These are phyloP conservation scores for Lagerstroemia speciosa DNA, from an alignment of 345 rosid species.

Conservation along the genomic window DNA sequence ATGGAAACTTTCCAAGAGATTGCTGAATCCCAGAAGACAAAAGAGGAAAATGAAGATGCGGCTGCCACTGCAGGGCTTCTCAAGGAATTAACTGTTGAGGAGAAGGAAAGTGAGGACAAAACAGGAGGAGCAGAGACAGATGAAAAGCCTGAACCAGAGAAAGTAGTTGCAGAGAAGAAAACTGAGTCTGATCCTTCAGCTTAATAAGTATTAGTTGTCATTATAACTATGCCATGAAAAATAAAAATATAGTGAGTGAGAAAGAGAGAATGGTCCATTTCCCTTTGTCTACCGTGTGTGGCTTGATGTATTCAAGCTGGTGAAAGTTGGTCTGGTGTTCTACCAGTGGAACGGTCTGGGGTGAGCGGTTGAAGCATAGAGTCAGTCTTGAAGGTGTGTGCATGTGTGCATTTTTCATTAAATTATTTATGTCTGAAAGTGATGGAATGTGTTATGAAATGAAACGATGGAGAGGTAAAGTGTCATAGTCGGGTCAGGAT, in stretches of 20 bases:
- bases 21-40: slow-evolving; percentile 47
- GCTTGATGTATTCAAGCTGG: not conserved
- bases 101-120: slow-evolving; percentile 39
- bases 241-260: slow-evolving; percentile 8
- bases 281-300: not conserved
- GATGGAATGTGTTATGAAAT: too few relatives aligned
- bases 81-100: slow-evolving; percentile 64
- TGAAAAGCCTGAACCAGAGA: not conserved
- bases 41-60: slow-evolving; percentile 63
- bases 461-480: too few relatives aligned
- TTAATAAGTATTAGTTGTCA: slow-evolving; percentile 17
- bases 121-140: slow-evolving; percentile 14
- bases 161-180: slow-evolving; percentile 38
- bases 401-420: too few relatives aligned
- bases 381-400: too few relatives aligned
- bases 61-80: slow-evolving; percentile 62
- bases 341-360: too few relatives aligned
- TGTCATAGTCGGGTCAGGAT: too few relatives aligned
- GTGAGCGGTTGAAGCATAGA: too few relatives aligned
- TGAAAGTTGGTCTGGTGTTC: not conserved
- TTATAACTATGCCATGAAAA: not conserved
- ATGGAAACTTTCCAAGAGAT: slow-evolving; percentile 74
- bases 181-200: slow-evolving; percentile 33
- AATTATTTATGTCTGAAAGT: too few relatives aligned
- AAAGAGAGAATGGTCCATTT: not conserved